Conservation (phyloP, 2,329 filamentous ascomycete species). For the Paecilomyces sp. region DNA sequence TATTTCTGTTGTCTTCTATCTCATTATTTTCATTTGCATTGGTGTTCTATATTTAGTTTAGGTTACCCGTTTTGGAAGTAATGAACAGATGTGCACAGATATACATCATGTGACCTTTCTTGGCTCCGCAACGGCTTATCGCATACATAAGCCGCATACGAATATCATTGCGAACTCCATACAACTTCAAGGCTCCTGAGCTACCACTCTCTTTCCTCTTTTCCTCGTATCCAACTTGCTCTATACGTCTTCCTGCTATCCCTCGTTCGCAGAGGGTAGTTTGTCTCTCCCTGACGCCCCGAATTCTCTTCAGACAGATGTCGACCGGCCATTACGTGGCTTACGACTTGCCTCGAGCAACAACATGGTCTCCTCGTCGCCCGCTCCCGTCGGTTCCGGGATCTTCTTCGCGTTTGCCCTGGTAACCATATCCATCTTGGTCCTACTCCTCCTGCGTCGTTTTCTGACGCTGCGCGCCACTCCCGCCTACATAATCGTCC, state of each 20-base stretch:
- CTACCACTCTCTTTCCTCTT: background rate
- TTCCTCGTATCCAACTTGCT: background rate
- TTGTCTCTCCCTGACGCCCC: background rate
- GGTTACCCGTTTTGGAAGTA: background rate
- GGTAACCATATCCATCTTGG: slow-evolving; percentile 64
- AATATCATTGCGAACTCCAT: background rate
- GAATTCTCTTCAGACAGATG: background rate
- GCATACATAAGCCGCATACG: background rate
- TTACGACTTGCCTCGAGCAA: background rate
- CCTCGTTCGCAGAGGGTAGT: background rate
- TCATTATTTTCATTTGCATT: no score
- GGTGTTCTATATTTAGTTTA: no score
- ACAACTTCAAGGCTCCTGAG: background rate
- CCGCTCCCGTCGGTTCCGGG: slow-evolving; percentile 63
- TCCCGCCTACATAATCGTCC: slow-evolving; percentile 79
- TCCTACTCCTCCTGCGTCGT: slow-evolving; percentile 77
- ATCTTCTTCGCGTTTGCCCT: slow-evolving; percentile 70
- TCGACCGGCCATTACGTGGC: background rate
- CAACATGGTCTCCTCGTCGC: slow-evolving; percentile 19
- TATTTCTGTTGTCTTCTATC: no score
- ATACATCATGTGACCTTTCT: background rate
- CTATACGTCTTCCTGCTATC: background rate
- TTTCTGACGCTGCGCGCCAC: slow-evolving; percentile 88
- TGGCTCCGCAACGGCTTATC: background rate
- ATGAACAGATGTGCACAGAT: background rate